These are phyloP conservation scores for Talaromyces albobiverticillius DNA, from an alignment of 2,329 filamentous ascomycete species.

Conservation along the genomic window DNA sequence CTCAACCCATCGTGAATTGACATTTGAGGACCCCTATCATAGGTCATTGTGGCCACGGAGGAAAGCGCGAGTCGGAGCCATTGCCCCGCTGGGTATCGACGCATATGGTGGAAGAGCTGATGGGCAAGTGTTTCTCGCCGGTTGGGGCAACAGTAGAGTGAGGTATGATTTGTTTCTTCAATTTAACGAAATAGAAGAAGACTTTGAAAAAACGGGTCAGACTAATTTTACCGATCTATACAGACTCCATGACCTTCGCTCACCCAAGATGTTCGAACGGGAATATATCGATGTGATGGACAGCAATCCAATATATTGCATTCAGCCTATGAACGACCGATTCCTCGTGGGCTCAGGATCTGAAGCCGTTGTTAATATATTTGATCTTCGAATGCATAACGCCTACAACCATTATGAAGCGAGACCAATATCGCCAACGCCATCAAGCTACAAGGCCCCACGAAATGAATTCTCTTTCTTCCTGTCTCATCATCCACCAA, in stretches of 20 bases:
- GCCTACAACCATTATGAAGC: slow-evolving; percentile 32
- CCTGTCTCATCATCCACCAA: slow-evolving; percentile 31
- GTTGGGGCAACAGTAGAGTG: slow-evolving; percentile 57
- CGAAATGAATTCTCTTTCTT: slow-evolving; percentile 43
- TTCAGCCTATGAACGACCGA: slow-evolving; percentile 54
- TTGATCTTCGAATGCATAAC: slow-evolving; percentile 56
- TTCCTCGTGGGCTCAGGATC: slow-evolving; percentile 57
- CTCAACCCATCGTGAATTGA: slow-evolving; percentile 32
- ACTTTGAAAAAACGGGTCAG: background rate
- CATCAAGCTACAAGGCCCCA: background rate
- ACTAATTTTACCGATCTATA: background rate
- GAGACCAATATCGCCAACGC: slow-evolving; percentile 3
- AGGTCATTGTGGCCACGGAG: slow-evolving; percentile 15
- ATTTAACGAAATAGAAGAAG: background rate
- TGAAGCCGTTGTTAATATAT: slow-evolving; percentile 60
- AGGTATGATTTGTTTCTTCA: slow-evolving; percentile 25
- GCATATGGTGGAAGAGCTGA: slow-evolving; percentile 25
- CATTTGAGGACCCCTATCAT: slow-evolving; percentile 25
- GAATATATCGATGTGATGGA: slow-evolving; percentile 57
- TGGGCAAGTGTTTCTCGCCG: slow-evolving; percentile 57
- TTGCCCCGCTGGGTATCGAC: slow-evolving; percentile 32
- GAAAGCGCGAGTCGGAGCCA: slow-evolving; percentile 29
- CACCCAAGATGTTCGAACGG: slow-evolving; percentile 45
- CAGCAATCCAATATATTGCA: slow-evolving; percentile 57
- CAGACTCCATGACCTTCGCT: slow-evolving; percentile 61